Base-by-base conservation (phyloP, 2,329 filamentous ascomycete species). In the Beauveria rudraprayagi region DNA sequence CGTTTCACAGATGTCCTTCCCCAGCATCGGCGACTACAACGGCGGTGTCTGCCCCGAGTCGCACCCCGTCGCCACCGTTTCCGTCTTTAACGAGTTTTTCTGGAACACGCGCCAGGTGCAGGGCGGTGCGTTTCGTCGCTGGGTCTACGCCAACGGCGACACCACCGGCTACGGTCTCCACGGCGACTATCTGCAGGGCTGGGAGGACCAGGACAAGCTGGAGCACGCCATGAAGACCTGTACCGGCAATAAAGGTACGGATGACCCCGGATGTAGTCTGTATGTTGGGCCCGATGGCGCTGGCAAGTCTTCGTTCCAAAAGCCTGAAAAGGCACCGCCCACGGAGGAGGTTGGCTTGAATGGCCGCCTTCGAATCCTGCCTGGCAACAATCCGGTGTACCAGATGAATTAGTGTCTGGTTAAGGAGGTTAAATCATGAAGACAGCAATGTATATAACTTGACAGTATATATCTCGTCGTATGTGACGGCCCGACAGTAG, bases 31-130 rank as follows among this genome's bases (percentile, higher is more conserved):
- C 26, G 66, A 69, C 56, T 68, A 67, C 65, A 70, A 69, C 68
- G 64, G 60, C 16, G 70, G 68, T 28, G 67, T 69, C n/a, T 79
- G 76, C 63, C 76, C 77, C 2, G 56, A 70, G 37, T 71, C 69
- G 6, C 75, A 80, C 67, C 78, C 78, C 9, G 70, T 76, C 5
- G 72, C 73, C 8, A 71, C 79, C 3, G 72, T 77, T 0, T 78
- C 79, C 62, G 67, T 79, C 19, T 76, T 76, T 68, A 73, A 77
- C 67, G 77, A 79, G 66, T 76, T 78, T 26, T 75, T 78, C 64
- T 79, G 76, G 73, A 72, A 78, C 59, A 76, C 74, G 6, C 66
- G 64, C 5, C 62, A 64, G 24, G 63, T 72, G 60, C 14, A 67
- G 37, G 59, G 67, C 62, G 19, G 19, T 1, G 40, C 67, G 58